Conservation (phyloP, 306 rosid species). For the Gillenia trifoliata region DNA sequence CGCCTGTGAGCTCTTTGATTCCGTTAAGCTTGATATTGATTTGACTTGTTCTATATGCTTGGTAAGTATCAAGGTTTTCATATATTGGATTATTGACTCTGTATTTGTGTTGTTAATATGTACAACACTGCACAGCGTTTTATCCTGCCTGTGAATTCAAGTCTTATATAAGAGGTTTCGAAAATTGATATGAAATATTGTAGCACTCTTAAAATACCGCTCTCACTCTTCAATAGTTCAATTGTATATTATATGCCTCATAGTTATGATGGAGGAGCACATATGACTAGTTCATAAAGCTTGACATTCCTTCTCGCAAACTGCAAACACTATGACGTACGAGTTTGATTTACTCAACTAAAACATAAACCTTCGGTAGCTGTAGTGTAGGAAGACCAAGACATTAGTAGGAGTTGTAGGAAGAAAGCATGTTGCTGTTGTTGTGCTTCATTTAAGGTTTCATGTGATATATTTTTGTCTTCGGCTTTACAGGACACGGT, state of each 20-base stretch:
- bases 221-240: background rate
- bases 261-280: background rate
- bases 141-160: background rate
- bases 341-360: background rate
- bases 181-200: background rate
- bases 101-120: background rate
- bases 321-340: background rate
- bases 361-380: background rate
- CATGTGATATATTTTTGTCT: background rate
- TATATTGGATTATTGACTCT: background rate
- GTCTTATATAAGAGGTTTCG: background rate
- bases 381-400: background rate
- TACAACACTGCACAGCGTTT: background rate
- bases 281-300: background rate
- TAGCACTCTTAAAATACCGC: background rate
- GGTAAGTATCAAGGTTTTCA: constrained; percentile 45
- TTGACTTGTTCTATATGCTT: constrained; percentile 93
- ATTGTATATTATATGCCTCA: background rate
- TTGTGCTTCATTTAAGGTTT: background rate
- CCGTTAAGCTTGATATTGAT: constrained; percentile 70
- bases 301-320: background rate
- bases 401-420: background rate
- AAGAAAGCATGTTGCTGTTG: background rate
- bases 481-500: constrained; percentile 61
- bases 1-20: constrained; percentile 76